Evolutionary conservation across 2,329 filamentous ascomycete genomes (phyloP), one percentile per base, ranked within the genome.

Genomic region (Colletotrichum sublineola): DNA sequence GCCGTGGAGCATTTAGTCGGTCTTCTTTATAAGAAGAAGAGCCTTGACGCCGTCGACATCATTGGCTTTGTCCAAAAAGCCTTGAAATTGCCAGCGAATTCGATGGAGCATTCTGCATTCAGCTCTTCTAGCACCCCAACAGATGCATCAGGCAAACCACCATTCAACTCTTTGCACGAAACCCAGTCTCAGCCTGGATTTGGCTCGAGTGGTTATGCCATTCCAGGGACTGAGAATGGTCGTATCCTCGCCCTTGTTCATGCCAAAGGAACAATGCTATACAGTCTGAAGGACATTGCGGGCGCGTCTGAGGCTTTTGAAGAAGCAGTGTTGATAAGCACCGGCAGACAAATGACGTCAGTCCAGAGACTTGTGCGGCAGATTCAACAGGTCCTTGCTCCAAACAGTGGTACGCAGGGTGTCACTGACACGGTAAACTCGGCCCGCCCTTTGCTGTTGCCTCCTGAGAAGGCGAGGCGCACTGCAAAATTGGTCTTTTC

Each of bases 201-300:
- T 74, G 81, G 79, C 1, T 92, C 92, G 5, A 96, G 94, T 80
- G 95, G 95, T 20, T 98, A 97, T 80, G 89, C 91, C 18, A 91
- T 99, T 55, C 89, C 95, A 6, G 95, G 92, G 2, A 90, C 89
- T 55, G 96, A 99, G 76, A 98, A 98, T 79, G 96, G 96, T 11
- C 90, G 96, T 72, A 94, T 99, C 78, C 88, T 99, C 56, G 93
- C 95, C n/a, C 87, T 99, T 20, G 91, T 98, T 52, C 96, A 99
- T 82, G 95, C 96, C 29, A 99, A 98, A 81, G 96, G 96, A n/a
- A 98, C 98, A 74, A 97, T 98, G 92, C 87, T 98, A 1, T 99
- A 99, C 82, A 91, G 94, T 36, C 84, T 97, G 40, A 96, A 96
- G 57, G 92, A 98, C 75, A 93, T 96, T 75, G 86, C 88, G 50